These are phyloP conservation scores for Komagataea norvegica DNA, from an alignment of 1,139 yeast genomes.

Conservation along the genomic window DNA sequence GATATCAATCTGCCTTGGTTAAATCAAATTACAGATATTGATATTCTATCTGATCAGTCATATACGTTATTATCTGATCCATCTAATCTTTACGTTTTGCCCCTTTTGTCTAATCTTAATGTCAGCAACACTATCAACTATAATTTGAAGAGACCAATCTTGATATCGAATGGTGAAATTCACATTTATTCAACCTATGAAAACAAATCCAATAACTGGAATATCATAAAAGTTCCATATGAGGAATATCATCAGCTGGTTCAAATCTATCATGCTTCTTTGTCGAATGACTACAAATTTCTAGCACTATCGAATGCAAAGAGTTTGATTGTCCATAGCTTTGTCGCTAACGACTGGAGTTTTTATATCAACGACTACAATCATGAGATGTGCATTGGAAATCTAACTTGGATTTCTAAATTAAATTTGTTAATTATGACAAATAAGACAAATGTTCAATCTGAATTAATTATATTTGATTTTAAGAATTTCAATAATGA, in stretches of 20 bases:
- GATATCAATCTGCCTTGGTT: conserved; percentile 16
- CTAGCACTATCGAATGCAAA: conserved; percentile 33
- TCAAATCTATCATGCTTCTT: conserved; percentile 27
- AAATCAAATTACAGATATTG: conserved; percentile 7
- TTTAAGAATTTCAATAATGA: conserved; percentile 18
- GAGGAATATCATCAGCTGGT: conserved; percentile 21
- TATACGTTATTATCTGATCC: conserved; percentile 12
- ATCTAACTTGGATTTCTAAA: conserved; percentile 20
- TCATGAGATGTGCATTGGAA: conserved; percentile 19
- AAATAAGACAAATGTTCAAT: conserved; percentile 16
- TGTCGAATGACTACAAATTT: conserved; percentile 33
- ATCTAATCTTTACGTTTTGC: conserved; percentile 8
- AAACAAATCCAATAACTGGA: conserved; percentile 19
- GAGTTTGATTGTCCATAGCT: conserved; percentile 30
- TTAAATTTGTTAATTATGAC: conserved; percentile 19
- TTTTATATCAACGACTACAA: conserved; percentile 27
- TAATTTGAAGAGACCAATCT: conserved; percentile 19
- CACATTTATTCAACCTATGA: conserved; percentile 23
- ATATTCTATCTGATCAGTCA: conserved; percentile 6
- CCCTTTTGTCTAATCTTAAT: conserved; percentile 9
- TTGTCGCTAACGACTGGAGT: conserved; percentile 31
- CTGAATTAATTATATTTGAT: conserved; percentile 23
- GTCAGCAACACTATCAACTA: conserved; percentile 16
- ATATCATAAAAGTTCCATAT: conserved; percentile 19
- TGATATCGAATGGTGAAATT: conserved; percentile 15